Conservation (phyloP, 2,329 filamentous ascomycete species). For the Nannizziopsis arthrosporioides region DNA sequence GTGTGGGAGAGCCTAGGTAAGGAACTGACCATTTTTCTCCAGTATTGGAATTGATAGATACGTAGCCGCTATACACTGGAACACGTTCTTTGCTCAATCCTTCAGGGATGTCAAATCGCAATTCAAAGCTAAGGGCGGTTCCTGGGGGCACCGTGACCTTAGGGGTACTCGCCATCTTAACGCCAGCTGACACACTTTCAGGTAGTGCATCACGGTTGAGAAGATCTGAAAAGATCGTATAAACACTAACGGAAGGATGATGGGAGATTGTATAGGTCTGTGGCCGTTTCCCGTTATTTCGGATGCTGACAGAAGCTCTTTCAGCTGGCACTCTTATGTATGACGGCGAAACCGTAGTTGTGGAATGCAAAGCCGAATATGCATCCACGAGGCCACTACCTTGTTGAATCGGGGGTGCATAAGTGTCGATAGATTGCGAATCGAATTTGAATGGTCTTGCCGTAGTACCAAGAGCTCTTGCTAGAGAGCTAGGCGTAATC, state of each 20-base stretch:
- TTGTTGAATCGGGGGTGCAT: conserved; percentile 11
- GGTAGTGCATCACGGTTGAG: conserved; percentile 4
- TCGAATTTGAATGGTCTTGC: conserved; percentile 7
- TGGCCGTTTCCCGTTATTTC: background rate
- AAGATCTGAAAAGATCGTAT: conserved; percentile 5
- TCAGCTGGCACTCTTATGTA: background rate
- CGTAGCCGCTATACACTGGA: conserved; percentile 8
- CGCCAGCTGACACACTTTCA: background rate
- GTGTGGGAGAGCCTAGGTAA: conserved; percentile 44
- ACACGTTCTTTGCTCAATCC: conserved; percentile 1
- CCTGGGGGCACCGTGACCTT: conserved; percentile 2
- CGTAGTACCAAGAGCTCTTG: background rate
- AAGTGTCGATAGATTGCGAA: background rate
- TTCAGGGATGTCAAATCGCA: background rate
- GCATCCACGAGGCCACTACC: conserved; percentile 10
- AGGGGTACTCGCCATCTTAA: background rate
- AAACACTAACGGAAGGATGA: background rate
- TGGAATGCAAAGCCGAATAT: background rate
- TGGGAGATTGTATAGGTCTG: conserved; percentile 7
- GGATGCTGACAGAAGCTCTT: background rate
- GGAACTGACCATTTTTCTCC: conserved; percentile 35
- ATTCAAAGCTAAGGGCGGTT: background rate
- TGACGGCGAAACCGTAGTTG: background rate
- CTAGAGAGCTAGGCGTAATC: conserved; percentile 1
- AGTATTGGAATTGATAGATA: conserved; percentile 18